Evolutionary conservation across 2,329 filamentous ascomycete genomes (phyloP).

Genomic region (Didymella lethalis): DNA sequence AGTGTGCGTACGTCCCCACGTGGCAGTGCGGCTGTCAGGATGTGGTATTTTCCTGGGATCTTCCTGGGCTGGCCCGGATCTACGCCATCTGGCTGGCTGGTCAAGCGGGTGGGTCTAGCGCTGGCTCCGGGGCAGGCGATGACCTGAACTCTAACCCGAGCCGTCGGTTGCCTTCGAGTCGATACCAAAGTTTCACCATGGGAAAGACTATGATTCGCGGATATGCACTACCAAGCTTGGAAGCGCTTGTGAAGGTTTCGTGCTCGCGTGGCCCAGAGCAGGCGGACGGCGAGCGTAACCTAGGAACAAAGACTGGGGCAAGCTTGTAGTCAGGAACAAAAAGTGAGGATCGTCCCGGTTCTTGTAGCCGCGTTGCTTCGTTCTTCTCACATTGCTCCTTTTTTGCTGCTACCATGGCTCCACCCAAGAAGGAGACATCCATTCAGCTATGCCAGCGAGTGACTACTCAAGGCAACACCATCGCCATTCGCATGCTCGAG

Average conservation of each 20-base stretch:
- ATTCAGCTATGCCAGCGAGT: constrained; percentile 65
- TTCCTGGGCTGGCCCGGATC: constrained; percentile 20
- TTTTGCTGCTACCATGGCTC: constrained; percentile 37
- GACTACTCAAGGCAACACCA: constrained; percentile 61
- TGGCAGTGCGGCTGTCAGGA: constrained; percentile 18
- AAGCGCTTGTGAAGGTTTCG: constrained; percentile 10
- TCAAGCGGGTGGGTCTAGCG: constrained; percentile 21
- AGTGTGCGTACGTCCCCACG: constrained; percentile 15
- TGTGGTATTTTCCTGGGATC: constrained; percentile 18
- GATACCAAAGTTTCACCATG: constrained; percentile 17
- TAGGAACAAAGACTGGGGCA: constrained; percentile 24
- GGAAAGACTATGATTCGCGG: constrained; percentile 19
- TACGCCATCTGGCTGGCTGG: constrained; percentile 20
- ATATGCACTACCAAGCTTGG: constrained; percentile 5
- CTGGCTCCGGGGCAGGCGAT: constrained; percentile 32
- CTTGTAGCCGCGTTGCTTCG: constrained; percentile 16
- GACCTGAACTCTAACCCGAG: constrained; percentile 27
- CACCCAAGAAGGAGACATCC: constrained; percentile 50
- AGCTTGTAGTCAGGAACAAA: constrained; percentile 26
- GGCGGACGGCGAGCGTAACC: constrained; percentile 26
- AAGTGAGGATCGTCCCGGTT: constrained; percentile 25
- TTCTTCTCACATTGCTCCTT: constrained; percentile 1
- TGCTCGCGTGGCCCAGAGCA: constrained; percentile 30
- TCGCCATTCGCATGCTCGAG: constrained; percentile 59
- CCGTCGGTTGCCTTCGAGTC: constrained; percentile 20